These are phyloP conservation scores for Cladosporium halotolerans DNA, from an alignment of 2,329 filamentous ascomycete species.

Conservation along the genomic window DNA sequence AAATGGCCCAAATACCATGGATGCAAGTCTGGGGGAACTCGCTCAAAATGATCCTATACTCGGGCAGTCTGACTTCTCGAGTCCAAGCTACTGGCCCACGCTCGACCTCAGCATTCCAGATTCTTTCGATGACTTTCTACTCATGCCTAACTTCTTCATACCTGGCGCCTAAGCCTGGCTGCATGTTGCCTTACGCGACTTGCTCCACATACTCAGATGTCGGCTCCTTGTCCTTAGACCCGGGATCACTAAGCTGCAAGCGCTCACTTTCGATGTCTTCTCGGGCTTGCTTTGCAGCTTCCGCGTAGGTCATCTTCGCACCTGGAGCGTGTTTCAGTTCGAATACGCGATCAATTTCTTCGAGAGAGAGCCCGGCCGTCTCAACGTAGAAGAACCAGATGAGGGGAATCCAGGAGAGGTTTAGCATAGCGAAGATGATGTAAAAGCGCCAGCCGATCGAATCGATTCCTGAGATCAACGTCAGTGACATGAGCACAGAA, in stretches of 20 bases:
- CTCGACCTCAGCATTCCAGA: slow-evolving; percentile 1
- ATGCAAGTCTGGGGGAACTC: too few relatives aligned
- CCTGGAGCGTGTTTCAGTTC: slow-evolving; percentile 13
- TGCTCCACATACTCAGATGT: neutral
- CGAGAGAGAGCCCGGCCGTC: slow-evolving; percentile 11
- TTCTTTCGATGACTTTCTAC: neutral
- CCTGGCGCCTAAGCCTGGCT: neutral
- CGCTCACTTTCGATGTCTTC: slow-evolving; percentile 10
- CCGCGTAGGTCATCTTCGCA: slow-evolving; percentile 7
- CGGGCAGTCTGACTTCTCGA: too few relatives aligned
- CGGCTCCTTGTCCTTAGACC: neutral
- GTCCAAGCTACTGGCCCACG: too few relatives aligned
- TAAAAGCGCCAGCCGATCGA: slow-evolving; percentile 20
- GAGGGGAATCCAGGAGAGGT: slow-evolving; percentile 47
- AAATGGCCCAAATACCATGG: too few relatives aligned
- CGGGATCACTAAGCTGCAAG: neutral
- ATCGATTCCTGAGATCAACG: neutral
- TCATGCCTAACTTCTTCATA: slow-evolving; percentile 4
- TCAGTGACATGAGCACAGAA: too few relatives aligned
- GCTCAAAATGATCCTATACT: too few relatives aligned
- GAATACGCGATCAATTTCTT: slow-evolving; percentile 15
- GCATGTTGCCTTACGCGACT: neutral
- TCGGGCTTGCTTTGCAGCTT: slow-evolving; percentile 13
- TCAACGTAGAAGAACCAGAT: slow-evolving; percentile 30
- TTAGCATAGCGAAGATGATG: slow-evolving; percentile 45